A percentile compares a stretch with the other conserved stretches of the same genome.
These are phyloP conservation scores for Benincasa hispida DNA, from an alignment of 306 rosid genomes.

Conservation along the genomic window DNA sequence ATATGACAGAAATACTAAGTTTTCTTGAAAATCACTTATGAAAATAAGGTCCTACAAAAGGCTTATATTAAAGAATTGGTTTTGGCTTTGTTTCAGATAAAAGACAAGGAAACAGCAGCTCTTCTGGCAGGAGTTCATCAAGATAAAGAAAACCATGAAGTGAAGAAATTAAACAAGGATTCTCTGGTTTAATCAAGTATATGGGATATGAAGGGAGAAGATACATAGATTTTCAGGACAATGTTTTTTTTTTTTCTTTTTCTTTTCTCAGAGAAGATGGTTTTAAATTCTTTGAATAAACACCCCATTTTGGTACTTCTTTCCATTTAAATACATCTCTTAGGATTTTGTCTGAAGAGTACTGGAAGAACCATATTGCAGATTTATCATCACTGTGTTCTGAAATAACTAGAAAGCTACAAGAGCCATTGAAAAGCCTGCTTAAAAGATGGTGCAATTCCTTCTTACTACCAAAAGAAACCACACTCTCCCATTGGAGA, in stretches of 20 bases:
- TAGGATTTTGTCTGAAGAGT: background rate
- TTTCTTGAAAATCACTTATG: too few species aligned
- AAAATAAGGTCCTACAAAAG: background rate
- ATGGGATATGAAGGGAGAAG: background rate
- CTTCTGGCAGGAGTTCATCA: slow-evolving; percentile 50
- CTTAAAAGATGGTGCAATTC: background rate
- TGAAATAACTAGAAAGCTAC: background rate
- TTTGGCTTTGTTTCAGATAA: slow-evolving; percentile 26
- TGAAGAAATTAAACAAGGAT: slow-evolving; percentile 60
- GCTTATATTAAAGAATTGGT: background rate
- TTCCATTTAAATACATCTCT: background rate
- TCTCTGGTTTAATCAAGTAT: slow-evolving; percentile 42
- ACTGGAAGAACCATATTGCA: background rate
- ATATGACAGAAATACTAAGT: too few species aligned
- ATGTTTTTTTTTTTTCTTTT: background rate
- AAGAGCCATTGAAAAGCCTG: background rate
- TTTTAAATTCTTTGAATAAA: slow-evolving; percentile 14
- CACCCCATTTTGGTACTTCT: background rate
- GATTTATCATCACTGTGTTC: background rate
- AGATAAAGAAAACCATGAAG: slow-evolving; percentile 60
- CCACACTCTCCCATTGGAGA: slow-evolving; percentile 1
- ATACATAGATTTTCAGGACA: background rate
- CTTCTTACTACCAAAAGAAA: background rate
- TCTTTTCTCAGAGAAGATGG: slow-evolving; percentile 12
- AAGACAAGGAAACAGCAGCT: slow-evolving; percentile 54